Conservation (phyloP, 2,329 filamentous ascomycete species). For the Didymella sp. region DNA sequence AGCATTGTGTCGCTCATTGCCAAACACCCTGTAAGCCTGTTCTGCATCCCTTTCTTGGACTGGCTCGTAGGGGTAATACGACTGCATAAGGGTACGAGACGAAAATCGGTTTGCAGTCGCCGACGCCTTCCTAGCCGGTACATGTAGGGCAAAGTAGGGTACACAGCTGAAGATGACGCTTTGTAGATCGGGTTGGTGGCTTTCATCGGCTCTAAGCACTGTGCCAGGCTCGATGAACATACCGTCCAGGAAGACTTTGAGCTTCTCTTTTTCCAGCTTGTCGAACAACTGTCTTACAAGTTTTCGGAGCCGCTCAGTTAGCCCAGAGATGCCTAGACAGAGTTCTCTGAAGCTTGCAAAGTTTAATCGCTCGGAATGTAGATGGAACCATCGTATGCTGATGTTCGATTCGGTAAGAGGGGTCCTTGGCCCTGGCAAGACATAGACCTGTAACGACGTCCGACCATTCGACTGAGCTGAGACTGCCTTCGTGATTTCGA, state of each 20-base stretch:
- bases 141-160: conserved; percentile 35
- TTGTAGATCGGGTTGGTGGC: conserved; percentile 23
- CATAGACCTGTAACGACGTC: conserved; percentile 31
- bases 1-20: conserved; percentile 20
- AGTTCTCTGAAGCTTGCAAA: conserved; percentile 35
- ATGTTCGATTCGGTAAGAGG: conserved; percentile 11
- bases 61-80: conserved; percentile 43
- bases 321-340: conserved; percentile 30
- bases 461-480: conserved; percentile 22
- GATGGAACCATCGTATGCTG: conserved; percentile 38
- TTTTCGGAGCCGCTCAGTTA: conserved; percentile 27
- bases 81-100: conserved; percentile 40
- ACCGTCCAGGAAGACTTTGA: conserved; percentile 35
- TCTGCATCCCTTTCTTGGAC: conserved; percentile 41
- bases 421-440: conserved; percentile 33
- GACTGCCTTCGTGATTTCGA: conserved; percentile 37
- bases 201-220: conserved; percentile 40
- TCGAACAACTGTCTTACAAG: conserved; percentile 27
- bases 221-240: conserved; percentile 47
- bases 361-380: conserved; percentile 28
- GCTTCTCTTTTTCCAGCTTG: conserved; percentile 36
- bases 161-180: conserved; percentile 43
- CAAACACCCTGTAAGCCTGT: conserved; percentile 39
- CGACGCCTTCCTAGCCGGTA: conserved; percentile 3
- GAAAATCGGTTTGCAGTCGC: conserved; percentile 22